Evolutionary conservation across 495 filamentous ascomycete genomes (phyloP), one percentile per base, ranked within the genome.

Genomic region (Neurospora sp.): DNA sequence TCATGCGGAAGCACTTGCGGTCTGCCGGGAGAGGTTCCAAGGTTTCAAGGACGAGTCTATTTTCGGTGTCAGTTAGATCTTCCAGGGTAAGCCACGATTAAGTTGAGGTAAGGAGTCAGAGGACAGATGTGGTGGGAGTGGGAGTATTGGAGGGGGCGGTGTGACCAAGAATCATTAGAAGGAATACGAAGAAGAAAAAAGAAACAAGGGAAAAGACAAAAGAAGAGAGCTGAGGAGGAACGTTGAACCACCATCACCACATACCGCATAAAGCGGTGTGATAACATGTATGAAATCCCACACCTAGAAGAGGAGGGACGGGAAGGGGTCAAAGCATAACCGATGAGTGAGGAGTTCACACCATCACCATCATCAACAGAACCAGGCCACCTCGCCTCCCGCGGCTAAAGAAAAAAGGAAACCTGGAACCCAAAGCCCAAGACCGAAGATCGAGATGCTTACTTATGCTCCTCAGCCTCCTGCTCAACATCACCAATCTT

Each of bases 391-490:
- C 27, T 31, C 27, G 27, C 20, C 45, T 27, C 10, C 12, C 2
- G 48, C 48, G 53, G 53, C 22, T 31, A 61, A 61, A 53, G n/a
- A 9, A 53, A 31, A 59, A 27, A 3, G 18, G 1, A 5, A 7
- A 27, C n/a, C n/a, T n/a, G n/a, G n/a, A n/a, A n/a, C 1, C 20
- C 27, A 31, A 31, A 31, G 27, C 45, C 45, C 4, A 73, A 72
- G 69, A 73, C 61, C 40, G 70, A 4, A 69, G 45, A 69, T 1
- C 1, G 20, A 3, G 40, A 20, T 61, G 85, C 92, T 82, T 82
- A 99, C 96, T 96, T 98, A 85, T 99, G 96, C 81, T 99, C 96
- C 81, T 99, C 96, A 37, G 93, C 90, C 78, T 99, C 96, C 79
- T 96, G 93, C 83, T 99, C 96, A 70, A 99, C 91, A 79, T 98